Conservation (phyloP, 2,329 filamentous ascomycete genomes). For the Paecilomyces sp. region DNA sequence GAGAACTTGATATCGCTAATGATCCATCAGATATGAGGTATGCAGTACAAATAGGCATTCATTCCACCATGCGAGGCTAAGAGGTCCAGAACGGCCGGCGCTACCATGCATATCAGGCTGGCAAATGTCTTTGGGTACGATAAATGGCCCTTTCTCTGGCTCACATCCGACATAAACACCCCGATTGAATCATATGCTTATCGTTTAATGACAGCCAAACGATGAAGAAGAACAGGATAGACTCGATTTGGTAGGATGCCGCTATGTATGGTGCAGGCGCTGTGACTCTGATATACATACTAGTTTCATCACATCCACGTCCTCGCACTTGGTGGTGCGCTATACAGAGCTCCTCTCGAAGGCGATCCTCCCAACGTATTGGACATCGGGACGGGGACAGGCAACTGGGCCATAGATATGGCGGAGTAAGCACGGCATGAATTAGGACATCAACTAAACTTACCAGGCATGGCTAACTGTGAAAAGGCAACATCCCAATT, state of each 20-base stretch:
- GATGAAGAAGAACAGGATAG: constrained; percentile 7
- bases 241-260: constrained; percentile 5
- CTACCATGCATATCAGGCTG: constrained; percentile 15
- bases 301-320: constrained; percentile 2
- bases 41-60: not conserved
- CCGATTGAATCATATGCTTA: not conserved
- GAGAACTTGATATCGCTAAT: not conserved
- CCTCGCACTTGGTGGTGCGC: not conserved
- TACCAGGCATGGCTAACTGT: not conserved
- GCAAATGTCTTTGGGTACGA: constrained; percentile 7
- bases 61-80: not conserved
- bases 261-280: not conserved
- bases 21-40: not conserved
- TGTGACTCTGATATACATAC: not conserved
- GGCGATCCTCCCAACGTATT: constrained; percentile 7
- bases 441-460: not conserved
- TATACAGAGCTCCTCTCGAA: not conserved
- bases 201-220: constrained; percentile 3
- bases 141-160: not conserved
- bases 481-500: not conserved
- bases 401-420: constrained; percentile 18
- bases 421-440: constrained; percentile 10
- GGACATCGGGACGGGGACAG: constrained; percentile 19
- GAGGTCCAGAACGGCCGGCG: constrained; percentile 11
- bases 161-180: not conserved